Evolutionary conservation across 2,329 filamentous ascomycete genomes (phyloP).

Genomic region (Ophiostoma fasciatum): DNA sequence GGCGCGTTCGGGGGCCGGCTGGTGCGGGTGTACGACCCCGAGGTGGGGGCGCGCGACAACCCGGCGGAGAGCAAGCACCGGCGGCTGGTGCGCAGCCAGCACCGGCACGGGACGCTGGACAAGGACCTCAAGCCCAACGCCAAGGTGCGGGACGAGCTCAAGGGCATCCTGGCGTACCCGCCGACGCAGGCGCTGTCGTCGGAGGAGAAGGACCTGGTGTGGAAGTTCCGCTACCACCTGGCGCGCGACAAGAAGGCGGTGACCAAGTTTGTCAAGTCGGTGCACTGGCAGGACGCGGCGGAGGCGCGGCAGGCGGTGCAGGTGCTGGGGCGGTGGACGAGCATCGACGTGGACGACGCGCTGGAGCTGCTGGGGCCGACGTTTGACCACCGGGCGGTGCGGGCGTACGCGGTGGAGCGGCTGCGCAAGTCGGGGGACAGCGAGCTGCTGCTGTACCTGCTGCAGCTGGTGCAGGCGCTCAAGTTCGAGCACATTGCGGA

Average conservation of each 20-base stretch:
- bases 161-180: slow-evolving; percentile 79
- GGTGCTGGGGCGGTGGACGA: slow-evolving; percentile 82
- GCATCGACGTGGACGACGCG: slow-evolving; percentile 93
- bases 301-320: slow-evolving; percentile 63
- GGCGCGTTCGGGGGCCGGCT: slow-evolving; percentile 42
- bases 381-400: slow-evolving; percentile 76
- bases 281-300: slow-evolving; percentile 13
- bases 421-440: slow-evolving; percentile 85
- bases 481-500: slow-evolving; percentile 75
- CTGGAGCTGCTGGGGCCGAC: slow-evolving; percentile 85
- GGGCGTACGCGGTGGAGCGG: slow-evolving; percentile 85
- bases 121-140: slow-evolving; percentile 93
- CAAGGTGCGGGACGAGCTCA: slow-evolving; percentile 86
- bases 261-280: slow-evolving; percentile 93
- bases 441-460: slow-evolving; percentile 76
- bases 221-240: slow-evolving; percentile 93
- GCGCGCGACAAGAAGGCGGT: slow-evolving; percentile 83
- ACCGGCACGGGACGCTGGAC: slow-evolving; percentile 83
- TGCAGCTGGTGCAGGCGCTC: slow-evolving; percentile 89
- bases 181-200: slow-evolving; percentile 77
- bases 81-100: slow-evolving; percentile 75
- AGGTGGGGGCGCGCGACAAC: slow-evolving; percentile 78
- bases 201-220: slow-evolving; percentile 90
- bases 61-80: slow-evolving; percentile 92
- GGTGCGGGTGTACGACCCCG: slow-evolving; percentile 83